Base-by-base conservation (phyloP, 768 basidiomycete genomes). In the Mrakia hoshinonis region DNA sequence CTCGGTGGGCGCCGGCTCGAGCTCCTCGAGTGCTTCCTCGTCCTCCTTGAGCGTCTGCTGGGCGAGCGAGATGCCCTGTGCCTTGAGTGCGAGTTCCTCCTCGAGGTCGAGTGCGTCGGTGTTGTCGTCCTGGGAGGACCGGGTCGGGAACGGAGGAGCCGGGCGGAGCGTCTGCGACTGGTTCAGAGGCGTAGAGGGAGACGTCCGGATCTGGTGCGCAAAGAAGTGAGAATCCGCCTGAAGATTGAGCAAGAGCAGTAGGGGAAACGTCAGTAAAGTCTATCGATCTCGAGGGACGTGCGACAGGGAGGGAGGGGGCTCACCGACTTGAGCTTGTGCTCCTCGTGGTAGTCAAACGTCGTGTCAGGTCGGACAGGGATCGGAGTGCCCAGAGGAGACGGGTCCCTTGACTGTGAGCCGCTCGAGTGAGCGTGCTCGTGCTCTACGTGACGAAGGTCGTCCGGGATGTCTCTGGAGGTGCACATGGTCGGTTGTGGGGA, bases 301-400 rank as follows among this genome's bases (percentile, higher is more conserved):
- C 48, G 29, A 38, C 43, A 31, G 74, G 24, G 20, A 61, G n/a
- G 43, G 34, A 47, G n/a, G 24, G 15, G 6, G 74, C 75, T 65
- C 52, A 75, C 76, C 48, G 75, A 66, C 52, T 77, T 76, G 20
- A 80, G 72, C 51, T 77, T 73, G 18, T 77, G 72, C 58, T 80
- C 78, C 67, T 81, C 76, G 61, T 81, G 77, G 58, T 80, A 81
- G 63, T 78, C 77, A 73, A 81, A 81, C 4, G 77, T 75, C 24
- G 79, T 78, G 34, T 78, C 78, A 13, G 74, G 69, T 43, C 64
- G 46, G 0, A 43, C 74, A 10, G 68, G 69, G 49, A 70, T 72
- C 10, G 76, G 71, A 13, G 64, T 66, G 26, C 73, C 69, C 60
- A 49, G 22, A 20, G 58, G 58, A 6, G 58, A 61, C 20, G 34